These are phyloP conservation scores for Liriodendron chinense DNA, from an alignment of 164 flowering plant species.

Conservation along the genomic window DNA sequence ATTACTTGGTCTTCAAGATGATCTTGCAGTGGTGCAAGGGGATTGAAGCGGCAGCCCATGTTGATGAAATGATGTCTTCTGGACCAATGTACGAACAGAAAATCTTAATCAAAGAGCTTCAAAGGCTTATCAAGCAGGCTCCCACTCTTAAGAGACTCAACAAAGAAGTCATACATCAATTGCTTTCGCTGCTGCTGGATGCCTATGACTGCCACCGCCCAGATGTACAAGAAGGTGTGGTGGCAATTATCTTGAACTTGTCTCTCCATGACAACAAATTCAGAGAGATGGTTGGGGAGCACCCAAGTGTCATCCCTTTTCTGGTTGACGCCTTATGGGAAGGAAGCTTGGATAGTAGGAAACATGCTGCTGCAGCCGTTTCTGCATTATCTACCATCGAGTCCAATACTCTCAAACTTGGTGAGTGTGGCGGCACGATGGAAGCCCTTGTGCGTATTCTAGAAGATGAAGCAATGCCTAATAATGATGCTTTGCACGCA, in stretches of 20 bases:
- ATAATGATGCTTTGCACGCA: conserved; percentile 85
- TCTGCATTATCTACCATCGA: conserved; percentile 78
- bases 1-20: conserved; percentile 54
- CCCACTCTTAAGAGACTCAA: conserved; percentile 64
- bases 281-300: conserved; percentile 68
- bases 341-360: conserved; percentile 61
- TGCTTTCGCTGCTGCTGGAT: conserved; percentile 58
- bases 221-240: conserved; percentile 75
- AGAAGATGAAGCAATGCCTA: conserved; percentile 60
- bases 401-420: conserved; percentile 64
- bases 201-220: conserved; percentile 23
- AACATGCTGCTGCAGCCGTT: conserved; percentile 89
- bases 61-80: conserved; percentile 37
- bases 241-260: no score
- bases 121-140: conserved; percentile 58
- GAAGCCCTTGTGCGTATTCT: conserved; percentile 58
- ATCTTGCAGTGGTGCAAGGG: conserved; percentile 64
- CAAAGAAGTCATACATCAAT: conserved; percentile 42
- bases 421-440: conserved; percentile 64
- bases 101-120: conserved; percentile 67
- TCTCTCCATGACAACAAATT: conserved; percentile 81
- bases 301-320: conserved; percentile 54
- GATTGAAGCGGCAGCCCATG: conserved; percentile 30
- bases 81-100: conserved; percentile 43
- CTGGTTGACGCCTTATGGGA: conserved; percentile 54